Percentiles rank a stretch among this genome's conserved stretches.
phyloP scores from a whole-genome alignment of 768 basidiomycete species.

The Leccinum longicurvipes region DNA sequence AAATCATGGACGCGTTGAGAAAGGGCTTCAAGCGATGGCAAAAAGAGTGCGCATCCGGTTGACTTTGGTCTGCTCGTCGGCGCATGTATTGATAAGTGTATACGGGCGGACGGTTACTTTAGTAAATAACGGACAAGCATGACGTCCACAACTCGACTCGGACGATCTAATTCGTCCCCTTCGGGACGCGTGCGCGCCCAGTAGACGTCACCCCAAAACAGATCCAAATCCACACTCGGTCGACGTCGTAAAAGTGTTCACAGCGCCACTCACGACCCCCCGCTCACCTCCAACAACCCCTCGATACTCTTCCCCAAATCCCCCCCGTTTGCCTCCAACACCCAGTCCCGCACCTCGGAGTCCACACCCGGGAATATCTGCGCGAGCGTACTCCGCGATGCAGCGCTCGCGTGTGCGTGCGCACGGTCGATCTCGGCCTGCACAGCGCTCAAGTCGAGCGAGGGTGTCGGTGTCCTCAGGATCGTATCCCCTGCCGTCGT shows the following conservation, averaged over 20 bases:
- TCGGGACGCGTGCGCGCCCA: too few relatives aligned
- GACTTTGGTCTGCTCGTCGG: background rate
- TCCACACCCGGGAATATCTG: conserved; percentile 91
- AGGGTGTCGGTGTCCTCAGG: conserved; percentile 69
- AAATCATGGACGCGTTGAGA: conserved; percentile 12
- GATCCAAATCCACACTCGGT: background rate
- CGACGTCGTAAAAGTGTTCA: background rate
- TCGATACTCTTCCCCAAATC: conserved; percentile 92
- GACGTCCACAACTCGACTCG: background rate
- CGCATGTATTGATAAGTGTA: background rate
- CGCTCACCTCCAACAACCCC: conserved; percentile 70
- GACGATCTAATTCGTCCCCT: background rate
- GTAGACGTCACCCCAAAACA: background rate
- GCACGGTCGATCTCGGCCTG: conserved; percentile 78
- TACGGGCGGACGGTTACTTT: background rate
- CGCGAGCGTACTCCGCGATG: conserved; percentile 69
- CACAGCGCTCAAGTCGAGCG: conserved; percentile 63
- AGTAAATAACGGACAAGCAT: background rate
- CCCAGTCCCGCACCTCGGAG: conserved; percentile 80
- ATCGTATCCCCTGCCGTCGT: conserved; percentile 35
- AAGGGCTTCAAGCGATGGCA: conserved; percentile 2
- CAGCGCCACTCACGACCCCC: conserved; percentile 17
- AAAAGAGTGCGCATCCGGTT: background rate
- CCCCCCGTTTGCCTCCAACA: conserved; percentile 84
- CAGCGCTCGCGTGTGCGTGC: conserved; percentile 67